A percentile compares a stretch with the other conserved stretches of the same genome.
Evolutionary conservation across 192 early-diverging fungal species (phyloP).

Genomic region (Entomortierella chlamydospora): DNA sequence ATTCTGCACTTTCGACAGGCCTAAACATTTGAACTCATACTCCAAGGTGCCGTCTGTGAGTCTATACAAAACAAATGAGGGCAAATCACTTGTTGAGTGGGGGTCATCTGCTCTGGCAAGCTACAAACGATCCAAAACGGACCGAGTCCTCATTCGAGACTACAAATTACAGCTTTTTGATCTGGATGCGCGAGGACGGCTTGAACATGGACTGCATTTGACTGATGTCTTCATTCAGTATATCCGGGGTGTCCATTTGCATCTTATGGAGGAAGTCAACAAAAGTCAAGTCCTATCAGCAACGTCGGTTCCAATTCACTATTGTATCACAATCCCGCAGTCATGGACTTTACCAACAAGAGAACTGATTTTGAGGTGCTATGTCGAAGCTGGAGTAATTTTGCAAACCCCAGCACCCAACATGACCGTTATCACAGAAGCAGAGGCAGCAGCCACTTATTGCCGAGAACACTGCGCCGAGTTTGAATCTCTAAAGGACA

Average conservation of each 20-base stretch:
- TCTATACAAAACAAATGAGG: conserved; percentile 17
- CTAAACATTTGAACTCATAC: conserved; percentile 25
- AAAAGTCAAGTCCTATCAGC: conserved; percentile 25
- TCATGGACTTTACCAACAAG: conserved; percentile 27
- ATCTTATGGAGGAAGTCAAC: conserved; percentile 32
- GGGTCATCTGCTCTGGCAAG: conserved; percentile 25
- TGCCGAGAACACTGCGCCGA: conserved; percentile 52
- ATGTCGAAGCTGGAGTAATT: conserved; percentile 29
- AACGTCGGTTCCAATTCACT: conserved; percentile 22
- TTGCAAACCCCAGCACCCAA: conserved; percentile 21
- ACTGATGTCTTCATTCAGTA: conserved; percentile 37
- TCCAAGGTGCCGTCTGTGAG: conserved; percentile 29
- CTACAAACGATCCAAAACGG: conserved; percentile 21
- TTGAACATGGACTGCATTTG: conserved; percentile 27
- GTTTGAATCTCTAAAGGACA: conserved; percentile 33
- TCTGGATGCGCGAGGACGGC: conserved; percentile 11
- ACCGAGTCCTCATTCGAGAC: conserved; percentile 17
- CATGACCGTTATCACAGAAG: conserved; percentile 49
- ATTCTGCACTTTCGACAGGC: conserved; percentile 5
- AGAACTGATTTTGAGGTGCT: conserved; percentile 21
- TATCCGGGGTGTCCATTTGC: conserved; percentile 14
- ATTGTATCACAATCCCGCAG: conserved; percentile 31
- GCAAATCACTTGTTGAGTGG: conserved; percentile 17
- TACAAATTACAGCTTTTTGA: conserved; percentile 40
- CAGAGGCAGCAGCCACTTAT: conserved; percentile 54